Evolutionary conservation across 805 yeast species (phyloP).

Genomic region (Pichia phayaonensis): DNA sequence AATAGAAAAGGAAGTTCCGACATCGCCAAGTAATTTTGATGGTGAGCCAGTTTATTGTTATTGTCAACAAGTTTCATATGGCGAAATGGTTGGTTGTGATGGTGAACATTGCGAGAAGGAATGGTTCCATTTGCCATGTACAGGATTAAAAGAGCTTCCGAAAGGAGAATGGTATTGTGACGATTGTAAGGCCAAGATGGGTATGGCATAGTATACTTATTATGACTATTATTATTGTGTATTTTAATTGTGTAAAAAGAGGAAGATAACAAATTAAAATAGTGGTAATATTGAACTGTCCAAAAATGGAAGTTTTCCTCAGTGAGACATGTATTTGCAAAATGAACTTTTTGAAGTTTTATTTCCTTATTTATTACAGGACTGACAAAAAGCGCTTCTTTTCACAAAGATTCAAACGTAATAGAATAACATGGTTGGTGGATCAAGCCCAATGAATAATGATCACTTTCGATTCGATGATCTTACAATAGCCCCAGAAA

Average conservation of each 20-base stretch:
- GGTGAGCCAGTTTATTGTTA: conserved; percentile 86
- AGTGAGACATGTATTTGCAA: background rate
- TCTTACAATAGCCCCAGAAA: conserved; percentile 11
- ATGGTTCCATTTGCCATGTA: conserved; percentile 95
- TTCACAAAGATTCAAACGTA: too few species aligned
- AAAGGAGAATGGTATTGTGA: conserved; percentile 80
- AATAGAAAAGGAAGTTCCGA: conserved; percentile 13
- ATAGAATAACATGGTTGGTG: background rate
- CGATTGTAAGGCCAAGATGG: conserved; percentile 39
- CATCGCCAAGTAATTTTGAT: conserved; percentile 15
- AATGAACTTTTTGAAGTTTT: background rate
- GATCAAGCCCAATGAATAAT: conserved; percentile 1
- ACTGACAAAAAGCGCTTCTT: too few species aligned
- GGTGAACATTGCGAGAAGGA: conserved; percentile 87
- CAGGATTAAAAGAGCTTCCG: conserved; percentile 79
- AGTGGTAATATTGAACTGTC: conserved; percentile 1
- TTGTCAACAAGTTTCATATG: conserved; percentile 94
- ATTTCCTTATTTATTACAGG: background rate
- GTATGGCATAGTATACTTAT: background rate
- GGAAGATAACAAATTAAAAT: background rate
- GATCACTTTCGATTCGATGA: conserved; percentile 12
- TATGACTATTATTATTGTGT: background rate
- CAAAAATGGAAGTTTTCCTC: conserved; percentile 2
- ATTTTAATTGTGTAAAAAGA: background rate
- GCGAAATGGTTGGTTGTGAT: conserved; percentile 99